Percentiles rank a stretch among this genome's conserved stretches.
These are phyloP conservation scores for Phytophthora multivora DNA, from an alignment of 352 stramenopile species.

Conservation along the genomic window DNA sequence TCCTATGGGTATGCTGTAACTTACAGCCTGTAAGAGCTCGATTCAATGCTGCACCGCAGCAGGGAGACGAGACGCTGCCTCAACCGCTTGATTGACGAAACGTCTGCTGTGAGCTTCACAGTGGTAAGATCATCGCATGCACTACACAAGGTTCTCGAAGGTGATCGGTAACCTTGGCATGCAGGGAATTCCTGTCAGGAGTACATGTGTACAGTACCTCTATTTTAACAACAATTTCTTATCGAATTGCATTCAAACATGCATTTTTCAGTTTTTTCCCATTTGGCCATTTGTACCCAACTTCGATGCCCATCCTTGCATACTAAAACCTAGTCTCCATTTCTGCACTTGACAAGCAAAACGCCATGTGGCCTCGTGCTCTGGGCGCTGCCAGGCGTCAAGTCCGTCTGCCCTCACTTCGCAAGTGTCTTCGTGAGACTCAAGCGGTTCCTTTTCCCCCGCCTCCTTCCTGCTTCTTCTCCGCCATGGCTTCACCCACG, in stretches of 20 bases:
- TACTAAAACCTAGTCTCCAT: conserved; percentile 6
- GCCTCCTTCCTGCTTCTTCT: conserved; percentile 8
- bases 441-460: conserved; percentile 15
- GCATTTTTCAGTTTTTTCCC: background rate
- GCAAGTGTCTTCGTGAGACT: conserved; percentile 36
- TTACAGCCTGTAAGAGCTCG: no score
- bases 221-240: no score
- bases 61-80: background rate
- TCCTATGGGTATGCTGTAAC: no score
- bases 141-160: no score
- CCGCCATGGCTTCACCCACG: conserved; percentile 43
- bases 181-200: no score
- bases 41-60: background rate
- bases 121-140: no score
- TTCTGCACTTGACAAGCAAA: conserved; percentile 16
- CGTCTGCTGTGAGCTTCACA: background rate
- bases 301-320: background rate
- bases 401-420: conserved; percentile 34
- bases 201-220: no score
- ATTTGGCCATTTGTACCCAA: background rate
- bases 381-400: background rate
- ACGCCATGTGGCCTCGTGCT: conserved; percentile 22
- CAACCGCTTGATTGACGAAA: background rate
- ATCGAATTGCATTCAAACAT: no score
- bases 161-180: no score